phyloP scores from a whole-genome alignment of 768 basidiomycete genomes.

The Auricularia sp. region DNA sequence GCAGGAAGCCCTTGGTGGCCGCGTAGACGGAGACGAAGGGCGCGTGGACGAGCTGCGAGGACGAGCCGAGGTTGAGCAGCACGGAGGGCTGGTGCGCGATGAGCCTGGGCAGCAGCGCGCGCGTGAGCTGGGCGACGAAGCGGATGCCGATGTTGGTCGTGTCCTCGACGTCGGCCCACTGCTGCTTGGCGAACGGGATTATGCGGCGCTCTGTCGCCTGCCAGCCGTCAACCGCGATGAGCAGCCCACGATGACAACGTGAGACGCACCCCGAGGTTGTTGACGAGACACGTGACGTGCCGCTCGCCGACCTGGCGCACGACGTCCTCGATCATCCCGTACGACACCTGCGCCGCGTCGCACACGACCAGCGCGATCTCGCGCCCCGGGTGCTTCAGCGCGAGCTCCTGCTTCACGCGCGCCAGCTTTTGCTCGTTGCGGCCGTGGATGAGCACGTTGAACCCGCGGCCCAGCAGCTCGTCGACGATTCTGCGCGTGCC shows the following conservation, averaged over 20 bases:
- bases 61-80: background rate
- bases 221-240: background rate
- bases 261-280: background rate
- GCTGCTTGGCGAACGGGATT: background rate
- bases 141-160: background rate
- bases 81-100: background rate
- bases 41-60: background rate
- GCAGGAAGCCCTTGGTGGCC: background rate
- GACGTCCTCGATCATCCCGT: background rate
- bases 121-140: background rate
- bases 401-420: conserved; percentile 5
- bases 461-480: background rate
- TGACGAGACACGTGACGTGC: background rate
- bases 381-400: background rate
- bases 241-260: background rate
- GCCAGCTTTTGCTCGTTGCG: conserved; percentile 8
- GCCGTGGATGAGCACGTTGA: conserved; percentile 11
- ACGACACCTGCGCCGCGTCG: background rate
- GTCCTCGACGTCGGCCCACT: background rate
- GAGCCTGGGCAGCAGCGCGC: background rate
- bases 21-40: background rate
- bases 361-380: background rate
- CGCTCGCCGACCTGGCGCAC: background rate
- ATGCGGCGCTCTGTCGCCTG: background rate
- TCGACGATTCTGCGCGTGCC: background rate